Evolutionary conservation across 2,329 filamentous ascomycete species (phyloP), one percentile per base, ranked within the genome.

Genomic region (Diaporthe citrichinensis): DNA sequence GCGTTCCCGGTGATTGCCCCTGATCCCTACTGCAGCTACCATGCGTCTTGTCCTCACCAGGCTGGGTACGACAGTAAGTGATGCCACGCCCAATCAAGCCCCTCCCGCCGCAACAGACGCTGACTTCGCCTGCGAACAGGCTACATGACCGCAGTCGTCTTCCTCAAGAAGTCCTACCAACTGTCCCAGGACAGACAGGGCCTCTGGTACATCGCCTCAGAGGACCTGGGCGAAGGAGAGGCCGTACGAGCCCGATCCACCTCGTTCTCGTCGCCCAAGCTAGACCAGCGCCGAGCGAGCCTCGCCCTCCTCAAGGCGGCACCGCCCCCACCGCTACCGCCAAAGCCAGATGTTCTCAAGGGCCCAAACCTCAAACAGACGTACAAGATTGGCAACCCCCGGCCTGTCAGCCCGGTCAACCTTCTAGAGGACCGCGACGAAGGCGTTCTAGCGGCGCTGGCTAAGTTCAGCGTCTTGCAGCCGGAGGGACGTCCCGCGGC

Each of bases 31-130:
- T 55, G 28, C 23, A 10, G 10, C 44, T 72, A 71, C 44, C 80
- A 82, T 59, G 68, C 77, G 31, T 59, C 74, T n/a, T 58, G 46
- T 2, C 78, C 76, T 14, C 91, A 93, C 73, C 88, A 92, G 78
- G 91, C 91, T 8, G 92, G 91, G 17, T 93, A 87, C 77, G 91
- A 93, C 80, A 91, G 89, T 85, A 80, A 79, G 82, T 78, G 12
- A 17, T n/a, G 4, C 41, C 46, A 17, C 4, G 1, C 8, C 31
- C 74, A 49, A 23, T 2, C 8, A 25, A 2, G 12, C 46, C 41
- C 14, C 7, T 25, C 3, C 34, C 25, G 4, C 12, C 0, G 5
- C n/a, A 20, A 31, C 31, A 25, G 15, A 15, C 44, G 41, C 69
- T 53, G 20, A 53, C 53, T 14, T 28, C n/a, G 49, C 41, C 20